A percentile compares a stretch with the other conserved stretches of the same genome.
phyloP scores from a whole-genome alignment of 116 monocot species.

The Trichopus zeylanicus region DNA sequence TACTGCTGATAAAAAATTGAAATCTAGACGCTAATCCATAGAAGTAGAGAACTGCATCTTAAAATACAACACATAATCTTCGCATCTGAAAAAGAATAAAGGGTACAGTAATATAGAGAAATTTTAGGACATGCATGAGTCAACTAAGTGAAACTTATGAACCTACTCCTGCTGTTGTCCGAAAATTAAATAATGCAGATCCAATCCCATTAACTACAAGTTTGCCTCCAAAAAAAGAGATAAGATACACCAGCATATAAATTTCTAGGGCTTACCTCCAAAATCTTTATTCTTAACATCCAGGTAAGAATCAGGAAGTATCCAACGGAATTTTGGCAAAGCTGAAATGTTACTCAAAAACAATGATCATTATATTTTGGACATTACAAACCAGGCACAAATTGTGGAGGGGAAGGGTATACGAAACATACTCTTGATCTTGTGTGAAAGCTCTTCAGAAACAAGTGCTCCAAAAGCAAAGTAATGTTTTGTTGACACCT shows the following conservation, averaged over 20 bases:
- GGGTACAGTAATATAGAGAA: too few species aligned
- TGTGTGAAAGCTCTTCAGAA: conserved; percentile 88
- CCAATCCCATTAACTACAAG: too few species aligned
- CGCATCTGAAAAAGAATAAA: too few species aligned
- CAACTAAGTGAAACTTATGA: too few species aligned
- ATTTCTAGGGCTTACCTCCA: conserved; percentile 38
- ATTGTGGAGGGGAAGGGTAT: background rate
- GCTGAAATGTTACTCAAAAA: conserved; percentile 25
- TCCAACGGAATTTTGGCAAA: conserved; percentile 83
- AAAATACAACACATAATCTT: too few species aligned
- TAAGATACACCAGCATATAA: background rate
- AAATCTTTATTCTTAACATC: conserved; percentile 96
- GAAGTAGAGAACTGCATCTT: too few species aligned
- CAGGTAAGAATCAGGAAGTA: conserved; percentile 96
- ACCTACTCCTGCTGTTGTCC: too few species aligned
- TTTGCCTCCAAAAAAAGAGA: background rate
- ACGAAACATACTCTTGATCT: conserved; percentile 58
- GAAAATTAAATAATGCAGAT: too few species aligned
- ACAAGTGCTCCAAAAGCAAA: conserved; percentile 90
- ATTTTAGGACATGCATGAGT: too few species aligned
- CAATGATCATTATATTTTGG: background rate
- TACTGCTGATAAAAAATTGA: too few species aligned
- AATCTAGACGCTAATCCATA: too few species aligned
- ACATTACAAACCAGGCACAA: background rate
- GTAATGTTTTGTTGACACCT: conserved; percentile 93